These are phyloP conservation scores for Dothiorella sarmentorum DNA, from an alignment of 2,329 filamentous ascomycete species.

Conservation along the genomic window DNA sequence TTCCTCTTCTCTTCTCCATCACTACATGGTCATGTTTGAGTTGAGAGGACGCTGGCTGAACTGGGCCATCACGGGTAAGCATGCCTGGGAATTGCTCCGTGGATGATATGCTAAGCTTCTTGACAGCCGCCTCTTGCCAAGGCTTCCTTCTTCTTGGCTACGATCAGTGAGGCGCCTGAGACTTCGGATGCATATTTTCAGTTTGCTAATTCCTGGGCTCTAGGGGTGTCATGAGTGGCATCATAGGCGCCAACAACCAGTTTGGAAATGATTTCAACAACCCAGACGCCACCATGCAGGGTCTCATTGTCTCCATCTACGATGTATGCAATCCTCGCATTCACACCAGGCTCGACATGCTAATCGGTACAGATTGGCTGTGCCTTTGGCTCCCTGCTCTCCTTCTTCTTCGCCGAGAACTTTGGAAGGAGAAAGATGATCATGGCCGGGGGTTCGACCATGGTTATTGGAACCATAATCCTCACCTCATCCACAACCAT, in stretches of 20 bases:
- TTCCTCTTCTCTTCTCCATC: background rate
- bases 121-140: conserved; percentile 22
- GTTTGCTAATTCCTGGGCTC: background rate
- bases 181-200: background rate
- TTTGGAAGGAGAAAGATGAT: conserved; percentile 28
- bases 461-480: conserved; percentile 37
- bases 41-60: background rate
- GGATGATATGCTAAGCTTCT: conserved; percentile 6
- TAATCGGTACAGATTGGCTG: conserved; percentile 28
- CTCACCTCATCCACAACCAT: conserved; percentile 37
- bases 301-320: conserved; percentile 33
- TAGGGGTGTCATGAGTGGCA: conserved; percentile 32
- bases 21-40: background rate
- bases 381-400: conserved; percentile 26
- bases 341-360: conserved; percentile 28
- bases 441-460: conserved; percentile 31
- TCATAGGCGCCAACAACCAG: conserved; percentile 40
- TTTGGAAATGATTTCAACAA: conserved; percentile 40
- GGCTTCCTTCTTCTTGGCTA: conserved; percentile 25
- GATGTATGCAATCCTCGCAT: conserved; percentile 31
- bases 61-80: conserved; percentile 16
- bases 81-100: background rate
- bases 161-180: conserved; percentile 27
- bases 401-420: conserved; percentile 27
- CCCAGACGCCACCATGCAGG: conserved; percentile 38